A percentile compares a stretch with the other conserved stretches of the same genome.
Conservation (phyloP, 1,139 yeast genomes). For the Suzukiozyma palmioleophila region DNA sequence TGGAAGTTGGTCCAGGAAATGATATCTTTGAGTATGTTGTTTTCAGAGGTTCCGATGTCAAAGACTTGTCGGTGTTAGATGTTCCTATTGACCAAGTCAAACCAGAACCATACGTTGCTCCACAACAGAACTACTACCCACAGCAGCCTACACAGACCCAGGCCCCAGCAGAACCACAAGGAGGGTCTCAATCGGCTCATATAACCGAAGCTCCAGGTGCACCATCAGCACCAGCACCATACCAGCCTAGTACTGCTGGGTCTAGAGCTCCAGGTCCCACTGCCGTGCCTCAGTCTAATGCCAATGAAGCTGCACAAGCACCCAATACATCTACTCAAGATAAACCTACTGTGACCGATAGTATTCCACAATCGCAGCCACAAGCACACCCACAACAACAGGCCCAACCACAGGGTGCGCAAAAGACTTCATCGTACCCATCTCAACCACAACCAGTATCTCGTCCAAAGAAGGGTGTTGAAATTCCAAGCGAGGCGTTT, state of each 20-base stretch:
- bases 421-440: slow-evolving; percentile 7
- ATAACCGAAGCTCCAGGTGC: slow-evolving; percentile 7
- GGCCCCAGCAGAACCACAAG: slow-evolving; percentile 9
- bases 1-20: slow-evolving; percentile 71
- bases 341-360: slow-evolving; percentile 7
- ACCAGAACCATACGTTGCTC: slow-evolving; percentile 24
- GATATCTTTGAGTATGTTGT: slow-evolving; percentile 77
- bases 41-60: slow-evolving; percentile 89
- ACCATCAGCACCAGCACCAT: slow-evolving; percentile 7
- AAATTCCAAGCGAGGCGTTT: slow-evolving; percentile 23
- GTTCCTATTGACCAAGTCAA: slow-evolving; percentile 51
- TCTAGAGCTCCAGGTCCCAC: slow-evolving; percentile 7
- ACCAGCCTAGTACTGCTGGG: slow-evolving; percentile 10
- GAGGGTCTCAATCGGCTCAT: slow-evolving; percentile 13
- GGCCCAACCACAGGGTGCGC: slow-evolving; percentile 7
- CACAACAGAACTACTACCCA: slow-evolving; percentile 12
- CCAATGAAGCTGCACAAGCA: slow-evolving; percentile 3
- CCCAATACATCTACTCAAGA: slow-evolving; percentile 9
- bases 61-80: slow-evolving; percentile 82
- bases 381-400: slow-evolving; percentile 11
- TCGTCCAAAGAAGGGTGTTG: slow-evolving; percentile 10
- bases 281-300: background rate
- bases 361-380: slow-evolving; percentile 9
- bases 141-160: slow-evolving; percentile 23
- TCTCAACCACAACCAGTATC: slow-evolving; percentile 13